These are phyloP conservation scores for Oenanthe sinensis DNA, from an alignment of 129 eudicot genomes.

Conservation along the genomic window DNA sequence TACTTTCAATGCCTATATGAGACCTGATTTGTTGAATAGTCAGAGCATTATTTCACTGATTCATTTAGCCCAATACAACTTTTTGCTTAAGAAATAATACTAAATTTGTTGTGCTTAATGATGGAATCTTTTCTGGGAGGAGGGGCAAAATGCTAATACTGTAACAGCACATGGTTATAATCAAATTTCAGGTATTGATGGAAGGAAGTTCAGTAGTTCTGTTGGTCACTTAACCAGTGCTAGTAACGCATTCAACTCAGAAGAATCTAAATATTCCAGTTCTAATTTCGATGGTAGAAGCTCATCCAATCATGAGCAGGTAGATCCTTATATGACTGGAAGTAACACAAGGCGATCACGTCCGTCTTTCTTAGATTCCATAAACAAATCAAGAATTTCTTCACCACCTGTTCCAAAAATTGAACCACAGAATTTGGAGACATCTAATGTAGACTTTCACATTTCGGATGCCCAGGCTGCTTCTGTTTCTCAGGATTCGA, in stretches of 20 bases:
- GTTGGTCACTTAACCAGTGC: constrained; percentile 22
- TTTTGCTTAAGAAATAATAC: neutral
- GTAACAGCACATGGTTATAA: constrained; percentile 16
- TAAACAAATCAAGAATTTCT: constrained; percentile 42
- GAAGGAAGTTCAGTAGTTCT: constrained; percentile 33
- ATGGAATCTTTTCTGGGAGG: constrained; percentile 15
- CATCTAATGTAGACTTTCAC: constrained; percentile 33
- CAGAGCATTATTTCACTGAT: neutral
- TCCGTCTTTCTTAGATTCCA: constrained; percentile 83
- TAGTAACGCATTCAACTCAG: constrained; percentile 28
- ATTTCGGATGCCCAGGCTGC: constrained; percentile 33
- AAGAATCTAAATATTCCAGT: constrained; percentile 35
- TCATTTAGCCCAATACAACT: neutral
- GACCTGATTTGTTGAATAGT: neutral
- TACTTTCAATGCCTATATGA: neutral
- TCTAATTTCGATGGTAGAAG: constrained; percentile 26
- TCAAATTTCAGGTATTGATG: constrained; percentile 24
- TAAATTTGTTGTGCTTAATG: constrained; percentile 6
- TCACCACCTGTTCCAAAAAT: constrained; percentile 25
- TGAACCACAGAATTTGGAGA: constrained; percentile 36
- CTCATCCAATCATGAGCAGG: constrained; percentile 28
- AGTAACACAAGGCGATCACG: constrained; percentile 52
- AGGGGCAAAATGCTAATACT: constrained; percentile 21
- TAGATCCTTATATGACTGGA: constrained; percentile 36
- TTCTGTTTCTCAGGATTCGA: constrained; percentile 30